phyloP scores from a whole-genome alignment of 2,329 filamentous ascomycete species.

The Daldinia sp. region DNA sequence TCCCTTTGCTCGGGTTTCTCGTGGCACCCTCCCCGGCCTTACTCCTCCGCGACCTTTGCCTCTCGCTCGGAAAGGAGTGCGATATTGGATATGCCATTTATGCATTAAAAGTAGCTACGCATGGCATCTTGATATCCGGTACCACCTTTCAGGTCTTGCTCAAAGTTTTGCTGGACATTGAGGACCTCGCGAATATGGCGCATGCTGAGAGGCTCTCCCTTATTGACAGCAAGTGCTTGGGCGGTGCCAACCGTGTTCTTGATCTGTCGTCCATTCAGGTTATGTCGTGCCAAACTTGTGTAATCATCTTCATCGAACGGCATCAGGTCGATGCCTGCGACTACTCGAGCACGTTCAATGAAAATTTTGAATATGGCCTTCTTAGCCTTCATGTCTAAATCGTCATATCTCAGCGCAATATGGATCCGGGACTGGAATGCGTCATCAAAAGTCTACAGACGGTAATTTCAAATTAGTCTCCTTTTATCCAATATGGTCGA shows the following conservation, averaged over 20 bases:
- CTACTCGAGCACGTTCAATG: constrained; percentile 75
- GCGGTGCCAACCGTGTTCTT: constrained; percentile 89
- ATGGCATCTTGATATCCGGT: constrained; percentile 85
- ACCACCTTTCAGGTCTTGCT: constrained; percentile 84
- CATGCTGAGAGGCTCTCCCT: constrained; percentile 78
- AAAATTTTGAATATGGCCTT: constrained; percentile 88
- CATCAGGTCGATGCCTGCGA: constrained; percentile 69
- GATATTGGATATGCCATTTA: not conserved
- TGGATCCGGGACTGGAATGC: constrained; percentile 92
- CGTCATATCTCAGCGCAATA: constrained; percentile 84
- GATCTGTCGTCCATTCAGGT: constrained; percentile 76
- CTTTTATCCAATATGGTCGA: not conserved
- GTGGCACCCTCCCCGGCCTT: not conserved
- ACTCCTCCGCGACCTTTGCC: not conserved
- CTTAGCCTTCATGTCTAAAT: constrained; percentile 78
- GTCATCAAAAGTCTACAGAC: constrained; percentile 80
- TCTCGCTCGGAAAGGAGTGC: not conserved
- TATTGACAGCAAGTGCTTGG: constrained; percentile 83
- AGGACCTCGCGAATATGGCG: constrained; percentile 83
- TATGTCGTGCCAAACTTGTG: constrained; percentile 73
- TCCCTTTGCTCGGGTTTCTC: too few species aligned
- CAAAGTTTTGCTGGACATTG: constrained; percentile 86
- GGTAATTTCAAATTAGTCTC: constrained; percentile 25
- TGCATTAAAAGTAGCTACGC: constrained; percentile 76
- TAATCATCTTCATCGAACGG: constrained; percentile 76